These are phyloP conservation scores for Metschnikowia similis DNA, from an alignment of 805 yeast genomes.

Conservation along the genomic window DNA sequence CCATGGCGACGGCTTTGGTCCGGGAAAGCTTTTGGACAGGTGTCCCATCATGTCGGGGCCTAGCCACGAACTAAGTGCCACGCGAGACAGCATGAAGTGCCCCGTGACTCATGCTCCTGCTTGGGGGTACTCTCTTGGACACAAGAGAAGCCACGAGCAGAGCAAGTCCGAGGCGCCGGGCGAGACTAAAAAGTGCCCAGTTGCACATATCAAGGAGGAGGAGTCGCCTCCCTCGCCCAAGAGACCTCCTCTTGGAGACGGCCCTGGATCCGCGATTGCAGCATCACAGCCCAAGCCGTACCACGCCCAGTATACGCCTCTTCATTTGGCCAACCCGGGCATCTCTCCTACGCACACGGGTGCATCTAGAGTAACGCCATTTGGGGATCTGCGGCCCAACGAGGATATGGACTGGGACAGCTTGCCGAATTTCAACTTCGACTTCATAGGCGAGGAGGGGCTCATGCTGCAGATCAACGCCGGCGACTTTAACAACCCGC, in stretches of 20 bases:
- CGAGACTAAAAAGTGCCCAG: background rate
- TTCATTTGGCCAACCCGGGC: constrained; percentile 5
- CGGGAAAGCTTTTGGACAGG: constrained; percentile 12
- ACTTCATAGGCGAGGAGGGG: constrained; percentile 26
- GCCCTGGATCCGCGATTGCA: background rate
- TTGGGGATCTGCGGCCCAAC: constrained; percentile 1
- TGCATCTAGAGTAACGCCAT: background rate
- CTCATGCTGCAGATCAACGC: constrained; percentile 22
- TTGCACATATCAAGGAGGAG: background rate
- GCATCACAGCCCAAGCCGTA: background rate
- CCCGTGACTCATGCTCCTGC: constrained; percentile 13
- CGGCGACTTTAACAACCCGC: constrained; percentile 12
- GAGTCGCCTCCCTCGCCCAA: background rate
- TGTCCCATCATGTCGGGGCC: constrained; percentile 24
- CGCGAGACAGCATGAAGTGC: constrained; percentile 14
- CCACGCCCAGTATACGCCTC: constrained; percentile 8
- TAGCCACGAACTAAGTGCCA: constrained; percentile 25
- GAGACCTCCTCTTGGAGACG: background rate
- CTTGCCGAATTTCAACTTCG: constrained; percentile 27
- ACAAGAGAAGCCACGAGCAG: background rate
- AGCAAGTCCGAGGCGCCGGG: background rate
- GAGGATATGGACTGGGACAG: constrained; percentile 17
- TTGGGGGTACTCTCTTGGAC: background rate
- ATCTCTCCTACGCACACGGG: constrained; percentile 1
- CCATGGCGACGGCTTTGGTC: constrained; percentile 17